phyloP scores from a whole-genome alignment of 208 protist species.

The Crithidia brevicula region DNA sequence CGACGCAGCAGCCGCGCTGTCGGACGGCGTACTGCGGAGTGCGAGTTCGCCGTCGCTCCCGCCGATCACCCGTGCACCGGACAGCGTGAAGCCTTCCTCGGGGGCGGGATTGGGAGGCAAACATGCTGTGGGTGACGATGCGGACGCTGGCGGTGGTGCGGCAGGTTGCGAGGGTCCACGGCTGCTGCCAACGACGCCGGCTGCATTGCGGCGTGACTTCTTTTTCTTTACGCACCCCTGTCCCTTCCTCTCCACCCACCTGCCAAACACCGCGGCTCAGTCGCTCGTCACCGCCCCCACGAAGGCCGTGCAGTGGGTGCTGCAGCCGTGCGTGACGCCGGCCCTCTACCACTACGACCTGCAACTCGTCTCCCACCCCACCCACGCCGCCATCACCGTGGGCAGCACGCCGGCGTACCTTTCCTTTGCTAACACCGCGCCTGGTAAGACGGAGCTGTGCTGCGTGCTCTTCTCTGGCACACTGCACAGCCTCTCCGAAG shows the following conservation, averaged over 20 bases:
- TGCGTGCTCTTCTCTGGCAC: constrained; percentile 71
- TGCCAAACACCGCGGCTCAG: constrained; percentile 37
- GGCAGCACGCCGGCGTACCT: constrained; percentile 77
- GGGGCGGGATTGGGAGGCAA: no score
- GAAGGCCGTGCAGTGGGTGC: constrained; percentile 52
- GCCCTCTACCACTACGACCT: constrained; percentile 68
- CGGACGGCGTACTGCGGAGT: constrained; percentile 38
- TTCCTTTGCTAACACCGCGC: constrained; percentile 50
- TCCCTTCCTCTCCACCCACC: constrained; percentile 68
- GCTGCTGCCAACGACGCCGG: constrained; percentile 7
- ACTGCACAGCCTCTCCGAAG: constrained; percentile 61
- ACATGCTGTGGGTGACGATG: no score
- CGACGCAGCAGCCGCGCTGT: constrained; percentile 56
- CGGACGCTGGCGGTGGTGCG: no score
- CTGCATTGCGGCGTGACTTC: constrained; percentile 56
- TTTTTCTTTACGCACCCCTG: constrained; percentile 77
- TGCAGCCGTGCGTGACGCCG: constrained; percentile 60
- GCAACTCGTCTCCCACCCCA: constrained; percentile 53
- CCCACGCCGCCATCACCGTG: constrained; percentile 44
- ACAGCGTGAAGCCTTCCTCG: not conserved
- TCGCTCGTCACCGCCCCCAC: constrained; percentile 50
- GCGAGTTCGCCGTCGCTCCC: not conserved
- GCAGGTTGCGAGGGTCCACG: not conserved
- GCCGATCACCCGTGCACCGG: constrained; percentile 2
- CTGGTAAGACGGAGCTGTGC: constrained; percentile 74